A percentile compares a stretch with the other conserved stretches of the same genome.
These are phyloP conservation scores for Gymnopilus dilepis DNA, from an alignment of 768 basidiomycete genomes.

Conservation along the genomic window DNA sequence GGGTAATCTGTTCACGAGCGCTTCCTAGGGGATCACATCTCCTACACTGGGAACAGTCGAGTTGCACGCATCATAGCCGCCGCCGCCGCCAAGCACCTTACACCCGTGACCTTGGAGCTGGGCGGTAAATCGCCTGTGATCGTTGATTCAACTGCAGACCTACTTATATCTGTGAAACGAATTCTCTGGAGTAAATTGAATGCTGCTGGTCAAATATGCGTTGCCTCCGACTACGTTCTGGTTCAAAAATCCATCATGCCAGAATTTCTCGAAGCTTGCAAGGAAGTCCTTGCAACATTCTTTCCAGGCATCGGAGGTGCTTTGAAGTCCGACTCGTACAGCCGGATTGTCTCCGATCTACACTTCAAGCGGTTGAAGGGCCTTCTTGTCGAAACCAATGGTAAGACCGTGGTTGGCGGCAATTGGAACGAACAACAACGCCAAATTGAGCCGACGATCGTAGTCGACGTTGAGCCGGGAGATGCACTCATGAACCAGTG, in stretches of 20 bases:
- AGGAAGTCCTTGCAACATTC: constrained; percentile 49
- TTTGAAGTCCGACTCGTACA: constrained; percentile 46
- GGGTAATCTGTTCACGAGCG: too few relatives aligned
- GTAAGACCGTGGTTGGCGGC: constrained; percentile 57
- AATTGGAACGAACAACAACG: constrained; percentile 27
- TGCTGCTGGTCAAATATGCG: constrained; percentile 75
- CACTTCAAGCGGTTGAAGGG: constrained; percentile 60
- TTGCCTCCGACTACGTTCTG: constrained; percentile 55
- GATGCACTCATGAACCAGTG: constrained; percentile 70
- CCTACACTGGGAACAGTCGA: constrained; percentile 52
- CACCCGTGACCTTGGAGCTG: constrained; percentile 60
- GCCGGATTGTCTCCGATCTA: constrained; percentile 55
- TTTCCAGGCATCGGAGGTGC: constrained; percentile 53
- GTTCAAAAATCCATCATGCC: constrained; percentile 48
- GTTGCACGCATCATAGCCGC: constrained; percentile 55
- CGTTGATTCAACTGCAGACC: constrained; percentile 42
- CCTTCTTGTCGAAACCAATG: constrained; percentile 59
- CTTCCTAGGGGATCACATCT: constrained; percentile 47
- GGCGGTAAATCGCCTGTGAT: constrained; percentile 59
- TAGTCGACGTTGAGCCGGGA: constrained; percentile 53
- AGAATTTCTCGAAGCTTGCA: constrained; percentile 49
- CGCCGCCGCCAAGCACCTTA: constrained; percentile 59
- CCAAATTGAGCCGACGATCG: constrained; percentile 64
- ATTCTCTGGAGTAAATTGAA: constrained; percentile 69
- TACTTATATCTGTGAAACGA: constrained; percentile 62